Base-by-base conservation (phyloP, 805 yeast genomes). In the Candida peoriensis region DNA sequence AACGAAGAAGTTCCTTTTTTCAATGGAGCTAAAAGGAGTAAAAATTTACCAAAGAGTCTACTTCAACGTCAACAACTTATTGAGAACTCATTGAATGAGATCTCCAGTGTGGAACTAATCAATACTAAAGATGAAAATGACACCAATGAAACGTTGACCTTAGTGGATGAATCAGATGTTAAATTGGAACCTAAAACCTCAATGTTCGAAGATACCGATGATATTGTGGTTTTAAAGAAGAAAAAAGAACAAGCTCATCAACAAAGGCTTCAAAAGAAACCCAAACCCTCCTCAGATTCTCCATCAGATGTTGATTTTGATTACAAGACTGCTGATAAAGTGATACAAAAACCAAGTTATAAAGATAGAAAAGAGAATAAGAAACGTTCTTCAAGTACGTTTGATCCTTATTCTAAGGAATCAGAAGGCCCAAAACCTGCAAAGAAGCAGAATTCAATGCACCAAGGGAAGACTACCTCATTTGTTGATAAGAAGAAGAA, bases 321-420 rank as follows among this genome's bases (percentile, higher is more conserved):
- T 46, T 76, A 73, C 42, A 46, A 55, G 0, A 63, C 54, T 22
- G 65, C 69, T 12, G 64, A 66, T 20, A 70, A 64, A 37, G 58
- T 74, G 11, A 52, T 74, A 39, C 51, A 52, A 40, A 19, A 30
- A 22, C 22, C 43, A 28, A 28, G 44, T 14, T 26, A 31, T 24
- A 32, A 28, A 18, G 23, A 46, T 26, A 20, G 44, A 43, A 32
- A 54, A 42, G 27, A 45, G 13, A 50, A 45, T 5, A 57, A 55
- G 31, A 69, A 68, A 51, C 68, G 70, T 46, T 58, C 40, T 5
- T 33, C 48, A 5, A 39, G 33, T 10, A 41, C 69, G 8, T 81
- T 74, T 43, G 81, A 81, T 57, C 87, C 88, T 4, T 81, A 77
- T 43, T 54, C 68, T 14, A 64, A 62, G 29, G 62, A 58, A 6